These are phyloP conservation scores for Kentomonas sorsogonicus DNA, from an alignment of 208 protist genomes.

Conservation along the genomic window DNA sequence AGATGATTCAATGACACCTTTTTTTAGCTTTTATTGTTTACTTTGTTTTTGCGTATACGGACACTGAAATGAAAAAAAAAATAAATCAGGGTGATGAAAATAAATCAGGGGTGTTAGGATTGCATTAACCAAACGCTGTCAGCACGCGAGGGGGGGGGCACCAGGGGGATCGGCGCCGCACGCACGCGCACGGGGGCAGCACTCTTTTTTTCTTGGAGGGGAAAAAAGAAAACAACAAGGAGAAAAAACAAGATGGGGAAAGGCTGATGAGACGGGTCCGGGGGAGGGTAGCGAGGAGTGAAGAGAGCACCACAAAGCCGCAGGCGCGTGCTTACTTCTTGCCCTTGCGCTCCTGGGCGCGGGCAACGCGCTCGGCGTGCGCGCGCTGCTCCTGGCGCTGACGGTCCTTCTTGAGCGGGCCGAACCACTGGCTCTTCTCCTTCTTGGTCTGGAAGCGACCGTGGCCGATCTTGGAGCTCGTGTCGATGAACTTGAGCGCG, in stretches of 20 bases:
- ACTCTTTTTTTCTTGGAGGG: too few species aligned
- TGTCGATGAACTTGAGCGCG: constrained; percentile 99
- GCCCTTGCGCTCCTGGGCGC: constrained; percentile 73
- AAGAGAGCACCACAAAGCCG: too few species aligned
- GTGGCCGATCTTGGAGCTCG: constrained; percentile 98
- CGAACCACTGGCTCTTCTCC: constrained; percentile 97
- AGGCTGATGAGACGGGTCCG: too few species aligned
- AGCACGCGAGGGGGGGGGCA: not conserved
- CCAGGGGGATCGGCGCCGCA: too few species aligned
- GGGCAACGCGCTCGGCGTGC: constrained; percentile 77
- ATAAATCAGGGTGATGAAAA: not conserved
- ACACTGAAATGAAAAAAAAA: not conserved
- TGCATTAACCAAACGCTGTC: not conserved
- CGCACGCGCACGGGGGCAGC: too few species aligned
- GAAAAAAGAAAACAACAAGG: too few species aligned
- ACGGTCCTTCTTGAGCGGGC: constrained; percentile 92
- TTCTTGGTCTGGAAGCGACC: constrained; percentile 98
- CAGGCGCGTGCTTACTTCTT: constrained; percentile 10
- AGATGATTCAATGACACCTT: too few species aligned
- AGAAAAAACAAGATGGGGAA: too few species aligned
- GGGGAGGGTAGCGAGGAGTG: too few species aligned
- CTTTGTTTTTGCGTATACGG: not conserved
- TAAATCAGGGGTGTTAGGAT: too few species aligned
- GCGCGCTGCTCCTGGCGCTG: constrained; percentile 76
- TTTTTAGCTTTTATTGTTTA: too few species aligned